These are phyloP conservation scores for Colletotrichum orchidophilum DNA, from an alignment of 2,329 filamentous ascomycete species.

Conservation along the genomic window DNA sequence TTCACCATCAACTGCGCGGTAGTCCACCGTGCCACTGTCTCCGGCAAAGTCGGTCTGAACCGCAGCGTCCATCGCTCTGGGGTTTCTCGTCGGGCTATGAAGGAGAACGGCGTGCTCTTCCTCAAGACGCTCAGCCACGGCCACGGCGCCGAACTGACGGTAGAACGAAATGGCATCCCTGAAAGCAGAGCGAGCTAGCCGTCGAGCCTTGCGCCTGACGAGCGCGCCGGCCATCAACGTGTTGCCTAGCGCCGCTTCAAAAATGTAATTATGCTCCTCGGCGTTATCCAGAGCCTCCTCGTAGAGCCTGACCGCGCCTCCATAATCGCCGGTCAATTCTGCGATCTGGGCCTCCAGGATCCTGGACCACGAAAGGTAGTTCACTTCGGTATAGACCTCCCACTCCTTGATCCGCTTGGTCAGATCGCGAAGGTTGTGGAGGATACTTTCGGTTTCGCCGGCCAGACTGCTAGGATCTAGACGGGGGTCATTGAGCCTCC, in stretches of 20 bases:
- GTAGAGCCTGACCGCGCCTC: conserved; percentile 69
- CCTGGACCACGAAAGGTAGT: conserved; percentile 76
- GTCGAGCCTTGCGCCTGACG: conserved; percentile 69
- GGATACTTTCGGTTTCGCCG: conserved; percentile 55
- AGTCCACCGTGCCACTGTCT: conserved; percentile 63
- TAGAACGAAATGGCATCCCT: conserved; percentile 75
- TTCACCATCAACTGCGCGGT: conserved; percentile 57
- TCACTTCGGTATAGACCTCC: conserved; percentile 71
- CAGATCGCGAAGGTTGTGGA: conserved; percentile 63
- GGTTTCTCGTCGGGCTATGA: conserved; percentile 66
- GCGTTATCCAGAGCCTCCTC: conserved; percentile 79
- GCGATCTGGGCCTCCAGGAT: conserved; percentile 74
- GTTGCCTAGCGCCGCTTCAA: conserved; percentile 79
- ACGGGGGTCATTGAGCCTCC: conserved; percentile 58
- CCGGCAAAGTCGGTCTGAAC: conserved; percentile 77
- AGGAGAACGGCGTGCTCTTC: conserved; percentile 75
- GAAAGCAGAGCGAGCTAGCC: conserved; percentile 75
- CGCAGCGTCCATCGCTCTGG: conserved; percentile 68
- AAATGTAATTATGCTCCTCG: conserved; percentile 70
- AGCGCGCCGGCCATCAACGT: conserved; percentile 80
- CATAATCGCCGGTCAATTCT: conserved; percentile 68
- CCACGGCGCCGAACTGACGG: conserved; percentile 73
- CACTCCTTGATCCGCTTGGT: conserved; percentile 71
- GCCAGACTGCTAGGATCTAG: conserved; percentile 53
- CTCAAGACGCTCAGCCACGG: conserved; percentile 74